Evolutionary conservation across 306 rosid genomes (phyloP).

Genomic region (Pyrus betulifolia): DNA sequence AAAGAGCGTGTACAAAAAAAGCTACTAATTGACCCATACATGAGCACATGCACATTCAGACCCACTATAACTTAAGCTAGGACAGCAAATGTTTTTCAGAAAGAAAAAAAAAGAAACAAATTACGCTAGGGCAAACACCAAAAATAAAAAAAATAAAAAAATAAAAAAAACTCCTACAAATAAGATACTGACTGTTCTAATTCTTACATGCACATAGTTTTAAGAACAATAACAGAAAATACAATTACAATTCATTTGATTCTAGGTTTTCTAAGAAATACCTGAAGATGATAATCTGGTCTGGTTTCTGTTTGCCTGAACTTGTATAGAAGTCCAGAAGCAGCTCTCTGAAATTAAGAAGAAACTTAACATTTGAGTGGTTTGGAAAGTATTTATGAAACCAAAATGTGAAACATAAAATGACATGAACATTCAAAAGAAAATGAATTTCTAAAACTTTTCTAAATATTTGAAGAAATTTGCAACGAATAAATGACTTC

Average conservation of each 20-base stretch:
- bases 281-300: constrained; percentile 91
- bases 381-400: not conserved
- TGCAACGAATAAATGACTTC: not conserved
- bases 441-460: not conserved
- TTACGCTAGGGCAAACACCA: not conserved
- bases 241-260: not conserved
- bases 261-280: not conserved
- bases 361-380: not conserved
- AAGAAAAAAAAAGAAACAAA: too few species aligned
- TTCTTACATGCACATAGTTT: not conserved
- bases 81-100: not conserved
- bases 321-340: constrained; percentile 65
- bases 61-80: not conserved
- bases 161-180: not conserved
- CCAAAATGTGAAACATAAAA: not conserved
- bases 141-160: too few species aligned
- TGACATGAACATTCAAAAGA: not conserved
- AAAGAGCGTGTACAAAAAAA: not conserved
- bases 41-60: not conserved
- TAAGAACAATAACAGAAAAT: not conserved
- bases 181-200: not conserved
- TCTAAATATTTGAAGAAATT: not conserved
- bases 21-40: not conserved
- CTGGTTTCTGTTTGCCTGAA: constrained; percentile 68
- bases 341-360: constrained; percentile 62